These are phyloP conservation scores for Peronospora farinosa DNA, from an alignment of 352 stramenopile species.

Conservation along the genomic window DNA sequence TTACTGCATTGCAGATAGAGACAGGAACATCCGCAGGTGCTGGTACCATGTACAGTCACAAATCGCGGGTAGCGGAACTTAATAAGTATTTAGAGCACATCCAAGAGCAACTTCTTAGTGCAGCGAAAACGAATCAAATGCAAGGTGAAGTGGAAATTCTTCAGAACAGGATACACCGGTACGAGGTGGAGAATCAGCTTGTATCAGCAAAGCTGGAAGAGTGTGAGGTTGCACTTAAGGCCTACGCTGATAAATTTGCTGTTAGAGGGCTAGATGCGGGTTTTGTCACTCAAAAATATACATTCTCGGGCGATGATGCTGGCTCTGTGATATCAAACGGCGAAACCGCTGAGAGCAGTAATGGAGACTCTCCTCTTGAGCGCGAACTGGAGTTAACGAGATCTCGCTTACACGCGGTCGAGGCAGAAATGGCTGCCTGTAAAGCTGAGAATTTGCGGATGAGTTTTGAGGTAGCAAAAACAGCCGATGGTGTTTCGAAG, in stretches of 20 bases:
- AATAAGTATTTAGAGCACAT: conserved; percentile 19
- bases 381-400: conserved; percentile 31
- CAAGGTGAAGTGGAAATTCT: conserved; percentile 14
- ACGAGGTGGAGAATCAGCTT: conserved; percentile 24
- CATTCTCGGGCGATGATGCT: conserved; percentile 12
- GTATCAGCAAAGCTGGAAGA: conserved; percentile 24
- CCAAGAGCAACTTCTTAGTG: conserved; percentile 14
- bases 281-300: conserved; percentile 12
- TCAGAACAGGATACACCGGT: conserved; percentile 19
- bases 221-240: conserved; percentile 24
- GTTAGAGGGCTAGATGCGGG: conserved; percentile 3
- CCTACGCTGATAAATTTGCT: conserved; percentile 17
- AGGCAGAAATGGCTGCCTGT: conserved; percentile 47
- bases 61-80: conserved; percentile 10
- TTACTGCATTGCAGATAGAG: conserved; percentile 7
- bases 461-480: conserved; percentile 71
- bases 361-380: conserved; percentile 14
- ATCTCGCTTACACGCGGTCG: conserved; percentile 27
- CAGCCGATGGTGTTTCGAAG: conserved; percentile 48
- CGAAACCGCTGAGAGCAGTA: conserved; percentile 13
- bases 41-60: conserved; percentile 1
- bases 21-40: not conserved
- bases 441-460: conserved; percentile 72
- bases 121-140: conserved; percentile 5
- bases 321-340: conserved; percentile 14